Evolutionary conservation across 2,329 filamentous ascomycete genomes (phyloP), one percentile per base, ranked within the genome.

Genomic region (Chlorencoelia australis): DNA sequence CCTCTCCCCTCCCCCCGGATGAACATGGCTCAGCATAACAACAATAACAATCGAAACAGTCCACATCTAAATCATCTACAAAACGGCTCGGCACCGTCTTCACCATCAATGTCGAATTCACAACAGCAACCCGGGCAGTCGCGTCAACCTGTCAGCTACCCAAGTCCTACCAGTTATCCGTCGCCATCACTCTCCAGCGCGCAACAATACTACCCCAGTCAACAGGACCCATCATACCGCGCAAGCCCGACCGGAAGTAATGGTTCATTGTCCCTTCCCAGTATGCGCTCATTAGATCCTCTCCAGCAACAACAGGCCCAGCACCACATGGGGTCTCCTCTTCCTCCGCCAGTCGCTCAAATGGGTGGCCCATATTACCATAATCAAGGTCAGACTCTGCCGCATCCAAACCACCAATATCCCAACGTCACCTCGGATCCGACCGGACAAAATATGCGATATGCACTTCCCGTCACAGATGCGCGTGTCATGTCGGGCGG

Each of bases 401-500:
- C 49, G 37, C 65, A 66, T 29, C 64, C 59, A 37, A 68, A 39
- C 30, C 63, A 64, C 22, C 62, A 59, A 37, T 71, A 69, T 62
- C 59, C 52, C 33, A 55, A 60, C 46, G 63, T 68, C 53, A 63
- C 60, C 35, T 65, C 64, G 14, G 61, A 65, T 48, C 64, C 65
- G 30, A 62, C 60, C 42, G 53, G 57, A 30, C 57, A 61, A 40
- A 55, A 59, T 37, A 66, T 72, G 62, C 67, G 71, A 52, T 75
- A 72, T 54, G 65, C 70, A 41, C 57, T 76, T 27, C 68, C 73
- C 44, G 61, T 73, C 47, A 67, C 57, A 18, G 66, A 64, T 33
- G 59, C 65, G 37, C 58, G 62, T n/a, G 64, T 75, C 44, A 67
- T 79, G 57, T 72, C 71, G 15, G 71, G 74, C 41, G 73, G 71